These are phyloP conservation scores for Craterostigma plantagineum DNA, from an alignment of 257 asterid species.

Conservation along the genomic window DNA sequence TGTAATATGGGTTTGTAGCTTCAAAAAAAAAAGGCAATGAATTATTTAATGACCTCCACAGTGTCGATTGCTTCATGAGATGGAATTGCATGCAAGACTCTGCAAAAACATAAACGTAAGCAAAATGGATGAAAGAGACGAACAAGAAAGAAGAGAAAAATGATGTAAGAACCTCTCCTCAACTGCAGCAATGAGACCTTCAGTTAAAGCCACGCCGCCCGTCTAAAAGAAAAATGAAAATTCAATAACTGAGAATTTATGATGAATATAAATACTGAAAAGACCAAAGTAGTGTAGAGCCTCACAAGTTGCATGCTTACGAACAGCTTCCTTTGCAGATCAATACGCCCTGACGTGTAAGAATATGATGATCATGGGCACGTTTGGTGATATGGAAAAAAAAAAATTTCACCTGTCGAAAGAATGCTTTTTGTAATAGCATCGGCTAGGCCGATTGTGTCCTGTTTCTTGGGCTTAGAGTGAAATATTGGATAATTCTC, in stretches of 20 bases:
- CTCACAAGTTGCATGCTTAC: slow-evolving; percentile 96
- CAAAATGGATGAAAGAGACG: no score
- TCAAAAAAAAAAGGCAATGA: no score
- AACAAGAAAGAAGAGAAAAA: not conserved
- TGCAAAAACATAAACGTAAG: slow-evolving; percentile 15
- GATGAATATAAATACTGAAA: slow-evolving; percentile 7
- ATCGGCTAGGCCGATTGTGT: slow-evolving; percentile 79
- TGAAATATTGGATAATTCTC: slow-evolving; percentile 69
- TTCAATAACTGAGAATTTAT: slow-evolving; percentile 6
- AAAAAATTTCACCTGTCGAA: slow-evolving; percentile 35
- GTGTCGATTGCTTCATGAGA: slow-evolving; percentile 93
- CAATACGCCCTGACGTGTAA: slow-evolving; percentile 53
- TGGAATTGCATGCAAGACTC: slow-evolving; percentile 93
- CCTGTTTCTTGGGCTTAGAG: slow-evolving; percentile 63
- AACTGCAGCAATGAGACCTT: slow-evolving; percentile 76
- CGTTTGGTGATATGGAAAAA: slow-evolving; percentile 14
- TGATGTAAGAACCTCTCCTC: slow-evolving; percentile 60
- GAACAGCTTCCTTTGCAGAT: slow-evolving; percentile 86
- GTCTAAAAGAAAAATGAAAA: slow-evolving; percentile 31
- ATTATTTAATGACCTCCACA: slow-evolving; percentile 64
- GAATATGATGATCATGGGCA: slow-evolving; percentile 5
- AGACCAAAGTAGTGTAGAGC: slow-evolving; percentile 7
- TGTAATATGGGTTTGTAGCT: no score
- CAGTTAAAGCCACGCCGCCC: slow-evolving; percentile 77
- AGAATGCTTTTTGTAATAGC: slow-evolving; percentile 93